Conservation (phyloP, 306 rosid species). For the Cucumis sativus region Cucumber_9930_V3 NC_026657.2:28292501-28293000, state of each 20-base stretch:
- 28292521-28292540: not conserved
- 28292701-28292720: too few species aligned
- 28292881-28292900: not conserved
- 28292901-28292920: constrained; percentile 13
- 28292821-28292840: not conserved
- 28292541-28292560: too few species aligned
- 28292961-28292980: constrained; percentile 87
- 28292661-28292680: too few species aligned
- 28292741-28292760: too few species aligned
- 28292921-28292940: constrained; percentile 68
- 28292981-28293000: constrained; percentile 87
- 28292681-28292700: too few species aligned
- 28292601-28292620: too few species aligned
- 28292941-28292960: constrained; percentile 44
- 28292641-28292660: too few species aligned
- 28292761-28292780: not conserved
- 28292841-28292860: not conserved
- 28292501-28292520: not conserved
- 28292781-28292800: not conserved
- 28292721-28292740: too few species aligned
- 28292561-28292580: too few species aligned
- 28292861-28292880: not conserved
- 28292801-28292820: not conserved
- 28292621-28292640: too few species aligned
- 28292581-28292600: too few species aligned